Base-by-base conservation (phyloP, 2,329 filamentous ascomycete species). In the Colletotrichum noveboracense region DNA sequence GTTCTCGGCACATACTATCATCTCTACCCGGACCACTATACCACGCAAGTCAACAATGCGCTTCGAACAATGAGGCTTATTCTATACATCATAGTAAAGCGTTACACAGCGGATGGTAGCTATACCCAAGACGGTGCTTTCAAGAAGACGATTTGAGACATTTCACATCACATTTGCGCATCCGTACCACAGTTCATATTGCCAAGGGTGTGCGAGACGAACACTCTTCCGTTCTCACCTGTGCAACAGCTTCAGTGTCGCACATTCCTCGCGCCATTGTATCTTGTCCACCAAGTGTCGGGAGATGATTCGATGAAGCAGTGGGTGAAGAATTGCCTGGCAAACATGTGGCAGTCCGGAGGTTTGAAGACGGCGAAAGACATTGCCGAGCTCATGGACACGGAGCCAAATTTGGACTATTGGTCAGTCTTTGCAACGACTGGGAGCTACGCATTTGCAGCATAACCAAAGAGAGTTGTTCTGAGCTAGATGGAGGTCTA, bases 401-500 rank as follows among this genome's bases (percentile, higher is more conserved):
- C 30, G 8, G 21, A 12, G 14, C 48, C 66, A 6, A 28, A 78
- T 43, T 26, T 77, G 56, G 71, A 70, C 3, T 81, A 79, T 26
- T 79, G 79, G 77, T 72, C 77, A 5, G 76, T 81, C 2, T 81
- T 79, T 61, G 77, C 78, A 5, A 79, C 77, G 68, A 43, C 80
- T 3, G 80, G 80, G 2, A 80, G 80, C 26, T 81, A 81, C 66
- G 80, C 80, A 2, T 79, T 80, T 61, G 77, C 79, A 2, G 78
- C 79, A 24, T 79, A 36, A 60, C 12, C 0, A n/a, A 30, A n/a
- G 18, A 48, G 18, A 13, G 0, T 12, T 48, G 3, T 48, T 21
- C 3, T 48, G 2, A 13, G 1, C 18, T 3, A n/a, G 21, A 48
- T 21, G 18, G 18, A n/a, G 43, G 1, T 61, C 56, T 28, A 16